Percentiles rank a stretch among this genome's conserved stretches.
Evolutionary conservation across 768 basidiomycete species (phyloP).

Genomic region (Phylloporus sp.): DNA sequence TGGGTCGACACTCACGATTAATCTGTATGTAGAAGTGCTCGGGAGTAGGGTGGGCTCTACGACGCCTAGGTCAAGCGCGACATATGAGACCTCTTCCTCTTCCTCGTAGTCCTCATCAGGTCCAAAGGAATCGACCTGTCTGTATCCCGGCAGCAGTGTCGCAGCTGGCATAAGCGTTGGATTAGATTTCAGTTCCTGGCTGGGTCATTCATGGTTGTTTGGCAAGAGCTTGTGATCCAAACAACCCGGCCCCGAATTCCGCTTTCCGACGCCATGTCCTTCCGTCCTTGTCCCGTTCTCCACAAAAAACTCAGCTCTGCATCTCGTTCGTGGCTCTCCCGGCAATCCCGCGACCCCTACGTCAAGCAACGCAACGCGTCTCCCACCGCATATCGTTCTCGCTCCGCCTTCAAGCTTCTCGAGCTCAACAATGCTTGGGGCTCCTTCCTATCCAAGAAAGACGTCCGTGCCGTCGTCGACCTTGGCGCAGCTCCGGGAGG

Average conservation of each 20-base stretch:
- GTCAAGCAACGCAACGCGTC: slow-evolving; percentile 50
- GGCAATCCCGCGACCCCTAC: slow-evolving; percentile 69
- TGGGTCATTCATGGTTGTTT: slow-evolving; percentile 17
- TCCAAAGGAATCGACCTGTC: slow-evolving; percentile 62
- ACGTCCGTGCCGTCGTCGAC: slow-evolving; percentile 69
- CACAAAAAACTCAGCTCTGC: slow-evolving; percentile 35
- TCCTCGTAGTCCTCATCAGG: slow-evolving; percentile 60
- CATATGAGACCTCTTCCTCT: slow-evolving; percentile 53
- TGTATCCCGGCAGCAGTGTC: slow-evolving; percentile 53
- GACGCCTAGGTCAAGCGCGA: slow-evolving; percentile 67
- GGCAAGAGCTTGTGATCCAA: slow-evolving; percentile 24
- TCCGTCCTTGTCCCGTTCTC: slow-evolving; percentile 32
- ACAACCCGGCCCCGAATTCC: slow-evolving; percentile 15
- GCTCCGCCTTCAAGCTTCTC: slow-evolving; percentile 89
- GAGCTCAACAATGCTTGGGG: slow-evolving; percentile 63
- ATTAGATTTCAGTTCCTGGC: not conserved
- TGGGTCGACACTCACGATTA: slow-evolving; percentile 52
- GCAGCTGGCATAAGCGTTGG: slow-evolving; percentile 19
- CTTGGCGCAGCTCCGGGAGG: slow-evolving; percentile 91
- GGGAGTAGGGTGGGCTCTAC: slow-evolving; percentile 74
- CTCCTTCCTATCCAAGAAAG: slow-evolving; percentile 44
- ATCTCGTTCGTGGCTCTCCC: slow-evolving; percentile 57
- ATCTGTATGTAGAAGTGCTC: slow-evolving; percentile 60
- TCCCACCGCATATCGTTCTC: slow-evolving; percentile 60
- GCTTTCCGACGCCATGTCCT: slow-evolving; percentile 26